phyloP scores from a whole-genome alignment of 2,329 filamentous ascomycete genomes.

The Diaporthe amygdali region DNA sequence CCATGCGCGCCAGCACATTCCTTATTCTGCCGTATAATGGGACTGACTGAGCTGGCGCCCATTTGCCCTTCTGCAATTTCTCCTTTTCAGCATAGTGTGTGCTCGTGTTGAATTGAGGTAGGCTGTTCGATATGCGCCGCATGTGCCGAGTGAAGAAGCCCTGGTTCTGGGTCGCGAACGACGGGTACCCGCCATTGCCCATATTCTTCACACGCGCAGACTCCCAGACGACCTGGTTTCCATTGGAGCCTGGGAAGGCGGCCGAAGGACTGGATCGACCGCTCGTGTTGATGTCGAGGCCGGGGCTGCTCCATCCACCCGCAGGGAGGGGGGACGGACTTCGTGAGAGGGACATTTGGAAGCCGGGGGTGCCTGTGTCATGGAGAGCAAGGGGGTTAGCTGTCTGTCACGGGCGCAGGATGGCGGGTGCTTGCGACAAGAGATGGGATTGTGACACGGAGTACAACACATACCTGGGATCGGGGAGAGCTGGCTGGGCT shows the following conservation, averaged over 20 bases:
- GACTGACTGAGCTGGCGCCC: conserved; percentile 49
- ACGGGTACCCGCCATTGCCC: conserved; percentile 72
- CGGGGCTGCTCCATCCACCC: conserved; percentile 88
- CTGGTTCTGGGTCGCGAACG: conserved; percentile 80
- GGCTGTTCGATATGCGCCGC: conserved; percentile 77
- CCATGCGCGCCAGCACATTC: conserved; percentile 54
- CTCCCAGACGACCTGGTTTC: conserved; percentile 75
- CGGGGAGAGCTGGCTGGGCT: conserved; percentile 51
- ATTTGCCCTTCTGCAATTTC: conserved; percentile 68
- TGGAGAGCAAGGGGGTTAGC: not conserved
- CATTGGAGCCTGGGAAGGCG: conserved; percentile 55
- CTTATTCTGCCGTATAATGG: conserved; percentile 54
- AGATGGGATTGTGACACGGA: conserved; percentile 25
- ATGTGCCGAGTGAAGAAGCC: conserved; percentile 89
- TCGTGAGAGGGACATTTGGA: conserved; percentile 81
- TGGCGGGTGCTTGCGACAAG: conserved; percentile 7
- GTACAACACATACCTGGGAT: conserved; percentile 57
- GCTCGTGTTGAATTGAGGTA: conserved; percentile 72
- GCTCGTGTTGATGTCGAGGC: conserved; percentile 72
- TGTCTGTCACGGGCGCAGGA: not conserved
- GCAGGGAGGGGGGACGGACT: conserved; percentile 85
- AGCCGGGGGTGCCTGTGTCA: conserved; percentile 57
- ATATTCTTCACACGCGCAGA: conserved; percentile 79
- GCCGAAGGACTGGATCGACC: conserved; percentile 71
- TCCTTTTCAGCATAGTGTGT: conserved; percentile 76